A percentile compares a stretch with the other conserved stretches of the same genome.
Evolutionary conservation across 192 early-diverging fungal species (phyloP).

Genomic region (Coemansia sp.): DNA sequence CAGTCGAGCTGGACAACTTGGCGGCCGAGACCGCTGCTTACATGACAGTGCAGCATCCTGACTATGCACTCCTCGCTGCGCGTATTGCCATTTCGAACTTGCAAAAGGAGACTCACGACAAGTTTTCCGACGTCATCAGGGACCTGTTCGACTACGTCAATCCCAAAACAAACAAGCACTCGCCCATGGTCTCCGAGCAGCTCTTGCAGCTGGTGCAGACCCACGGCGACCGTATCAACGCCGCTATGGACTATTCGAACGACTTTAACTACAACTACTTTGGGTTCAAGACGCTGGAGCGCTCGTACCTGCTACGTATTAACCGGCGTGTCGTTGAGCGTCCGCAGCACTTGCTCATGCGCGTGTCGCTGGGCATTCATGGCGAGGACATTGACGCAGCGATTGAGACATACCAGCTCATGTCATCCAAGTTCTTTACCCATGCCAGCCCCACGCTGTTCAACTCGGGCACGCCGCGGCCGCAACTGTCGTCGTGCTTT

Average conservation of each 20-base stretch:
- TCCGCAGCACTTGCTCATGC: constrained; percentile 98
- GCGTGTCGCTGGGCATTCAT: constrained; percentile 95
- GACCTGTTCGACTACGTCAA: constrained; percentile 86
- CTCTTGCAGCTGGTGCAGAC: constrained; percentile 68
- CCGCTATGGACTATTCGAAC: constrained; percentile 96
- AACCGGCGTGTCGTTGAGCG: constrained; percentile 86
- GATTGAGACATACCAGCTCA: constrained; percentile 91
- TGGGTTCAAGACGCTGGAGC: constrained; percentile 99
- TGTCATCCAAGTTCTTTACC: constrained; percentile 94
- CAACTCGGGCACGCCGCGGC: constrained; percentile 95
- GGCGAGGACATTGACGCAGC: constrained; percentile 87
- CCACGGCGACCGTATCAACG: constrained; percentile 82
- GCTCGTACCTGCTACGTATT: constrained; percentile 89
- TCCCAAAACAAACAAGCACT: constrained; percentile 82
- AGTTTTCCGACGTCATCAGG: constrained; percentile 81
- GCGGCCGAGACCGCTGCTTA: constrained; percentile 92
- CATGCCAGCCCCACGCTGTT: constrained; percentile 97
- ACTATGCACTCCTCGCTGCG: constrained; percentile 94
- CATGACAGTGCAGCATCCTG: constrained; percentile 88
- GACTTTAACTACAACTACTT: constrained; percentile 99
- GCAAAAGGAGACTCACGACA: constrained; percentile 77
- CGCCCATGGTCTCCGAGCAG: constrained; percentile 88
- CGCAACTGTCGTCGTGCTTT: constrained; percentile 96
- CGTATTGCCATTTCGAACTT: constrained; percentile 96
- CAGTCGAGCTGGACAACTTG: constrained; percentile 94